Percentiles rank a stretch among this genome's conserved stretches.
Evolutionary conservation across 2,329 filamentous ascomycete species (phyloP).

Genomic region (Hypomyces perniciosus): DNA sequence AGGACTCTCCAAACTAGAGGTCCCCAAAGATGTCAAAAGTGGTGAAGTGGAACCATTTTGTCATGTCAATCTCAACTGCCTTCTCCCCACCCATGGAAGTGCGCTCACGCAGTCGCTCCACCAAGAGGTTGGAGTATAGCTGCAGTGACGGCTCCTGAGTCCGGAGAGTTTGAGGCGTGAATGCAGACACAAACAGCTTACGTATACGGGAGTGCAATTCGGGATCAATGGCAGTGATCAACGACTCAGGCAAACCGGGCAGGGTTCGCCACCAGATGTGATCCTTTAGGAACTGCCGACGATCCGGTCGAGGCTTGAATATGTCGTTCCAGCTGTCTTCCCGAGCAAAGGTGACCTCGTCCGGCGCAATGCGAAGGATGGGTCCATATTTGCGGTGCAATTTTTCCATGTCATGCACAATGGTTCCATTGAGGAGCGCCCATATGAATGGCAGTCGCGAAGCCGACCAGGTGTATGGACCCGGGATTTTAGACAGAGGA

Average conservation of each 20-base stretch:
- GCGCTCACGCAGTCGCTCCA: conserved; percentile 16
- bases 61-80: conserved; percentile 13
- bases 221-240: conserved; percentile 24
- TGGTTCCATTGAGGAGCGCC: conserved; percentile 3
- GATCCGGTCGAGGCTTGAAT: not conserved
- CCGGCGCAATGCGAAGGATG: conserved; percentile 7
- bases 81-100: conserved; percentile 7
- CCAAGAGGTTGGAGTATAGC: conserved; percentile 22
- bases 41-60: conserved; percentile 23
- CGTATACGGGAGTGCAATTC: conserved; percentile 19
- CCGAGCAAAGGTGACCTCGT: conserved; percentile 8
- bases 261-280: conserved; percentile 22
- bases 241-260: conserved; percentile 17
- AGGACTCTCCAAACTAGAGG: conserved; percentile 16
- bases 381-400: conserved; percentile 9
- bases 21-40: conserved; percentile 25
- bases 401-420: not conserved
- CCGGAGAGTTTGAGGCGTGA: conserved; percentile 17
- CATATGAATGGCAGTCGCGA: conserved; percentile 2
- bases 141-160: conserved; percentile 24
- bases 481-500: conserved; percentile 5
- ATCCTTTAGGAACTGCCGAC: conserved; percentile 22
- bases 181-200: not conserved
- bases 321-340: conserved; percentile 5
- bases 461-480: not conserved